These are phyloP conservation scores for Thozetella sp. DNA, from an alignment of 495 filamentous ascomycete species.

Conservation along the genomic window DNA sequence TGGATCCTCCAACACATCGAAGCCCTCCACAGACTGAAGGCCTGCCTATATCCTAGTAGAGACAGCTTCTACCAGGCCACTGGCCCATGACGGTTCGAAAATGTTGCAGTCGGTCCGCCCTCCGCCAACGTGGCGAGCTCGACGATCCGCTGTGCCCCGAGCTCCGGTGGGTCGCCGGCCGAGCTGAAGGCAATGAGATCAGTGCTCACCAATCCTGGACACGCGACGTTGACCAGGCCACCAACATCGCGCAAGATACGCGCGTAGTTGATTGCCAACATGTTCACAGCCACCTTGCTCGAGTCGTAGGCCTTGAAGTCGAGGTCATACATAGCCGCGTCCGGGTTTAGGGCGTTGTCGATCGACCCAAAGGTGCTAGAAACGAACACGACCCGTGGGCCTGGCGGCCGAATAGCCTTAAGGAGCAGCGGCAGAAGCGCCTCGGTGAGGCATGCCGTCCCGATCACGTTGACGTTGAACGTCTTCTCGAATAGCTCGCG, in stretches of 20 bases:
- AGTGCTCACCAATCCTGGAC: neutral
- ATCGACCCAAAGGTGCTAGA: constrained; percentile 37
- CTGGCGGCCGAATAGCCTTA: constrained; percentile 22
- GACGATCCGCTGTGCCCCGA: neutral
- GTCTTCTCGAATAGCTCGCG: constrained; percentile 7
- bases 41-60: neutral
- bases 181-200: neutral
- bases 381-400: constrained; percentile 39
- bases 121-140: constrained; percentile 1
- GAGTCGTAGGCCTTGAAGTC: constrained; percentile 15
- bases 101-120: neutral
- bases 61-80: neutral
- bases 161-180: neutral
- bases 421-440: constrained; percentile 39
- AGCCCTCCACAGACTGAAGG: neutral
- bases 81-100: neutral
- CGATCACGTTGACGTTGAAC: constrained; percentile 39
- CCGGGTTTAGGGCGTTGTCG: constrained; percentile 22
- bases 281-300: constrained; percentile 35
- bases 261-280: constrained; percentile 17
- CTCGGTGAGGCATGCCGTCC: constrained; percentile 33
- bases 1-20: neutral
- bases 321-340: constrained; percentile 14
- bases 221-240: constrained; percentile 4
- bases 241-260: neutral